Conservation (phyloP, 2,329 filamentous ascomycete species). For the Xylariales sp. region DNA sequence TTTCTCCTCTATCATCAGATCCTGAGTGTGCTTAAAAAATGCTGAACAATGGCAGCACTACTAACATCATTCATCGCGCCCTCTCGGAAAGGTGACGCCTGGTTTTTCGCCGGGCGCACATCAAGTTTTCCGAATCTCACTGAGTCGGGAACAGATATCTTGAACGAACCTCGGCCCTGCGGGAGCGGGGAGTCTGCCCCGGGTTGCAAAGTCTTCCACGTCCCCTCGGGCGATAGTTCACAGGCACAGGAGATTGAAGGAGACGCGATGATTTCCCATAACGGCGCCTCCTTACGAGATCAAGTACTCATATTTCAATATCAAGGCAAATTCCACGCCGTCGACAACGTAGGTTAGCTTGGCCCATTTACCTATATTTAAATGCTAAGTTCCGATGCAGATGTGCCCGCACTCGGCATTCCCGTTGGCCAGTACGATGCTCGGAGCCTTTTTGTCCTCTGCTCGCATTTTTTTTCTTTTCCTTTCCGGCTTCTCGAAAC, state of each 20-base stretch:
- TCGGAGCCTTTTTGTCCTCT: background rate
- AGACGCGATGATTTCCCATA: slow-evolving; percentile 47
- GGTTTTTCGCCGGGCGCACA: slow-evolving; percentile 66
- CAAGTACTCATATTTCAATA: slow-evolving; percentile 76
- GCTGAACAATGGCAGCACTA: slow-evolving; percentile 32
- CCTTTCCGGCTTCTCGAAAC: background rate
- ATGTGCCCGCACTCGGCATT: slow-evolving; percentile 76
- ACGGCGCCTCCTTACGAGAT: slow-evolving; percentile 57
- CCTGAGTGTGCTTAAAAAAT: background rate
- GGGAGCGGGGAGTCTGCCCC: slow-evolving; percentile 53
- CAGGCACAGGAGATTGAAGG: slow-evolving; percentile 53
- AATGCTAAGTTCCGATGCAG: slow-evolving; percentile 52
- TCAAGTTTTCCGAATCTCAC: slow-evolving; percentile 67
- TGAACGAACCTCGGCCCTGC: slow-evolving; percentile 56
- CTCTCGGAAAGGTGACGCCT: slow-evolving; percentile 51
- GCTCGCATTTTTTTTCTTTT: background rate
- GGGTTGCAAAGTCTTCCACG: slow-evolving; percentile 70
- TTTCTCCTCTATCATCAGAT: background rate
- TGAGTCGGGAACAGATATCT: slow-evolving; percentile 52
- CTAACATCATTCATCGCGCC: slow-evolving; percentile 35
- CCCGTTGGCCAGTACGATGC: slow-evolving; percentile 63
- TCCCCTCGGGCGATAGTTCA: slow-evolving; percentile 55
- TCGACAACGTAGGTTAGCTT: slow-evolving; percentile 69
- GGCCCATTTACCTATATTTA: background rate
- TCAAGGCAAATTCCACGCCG: slow-evolving; percentile 71